A percentile compares a stretch with the other conserved stretches of the same genome.
Evolutionary conservation across 164 flowering plant species (phyloP).

Genomic region (grape (Vitis vinifera)): DNA sequence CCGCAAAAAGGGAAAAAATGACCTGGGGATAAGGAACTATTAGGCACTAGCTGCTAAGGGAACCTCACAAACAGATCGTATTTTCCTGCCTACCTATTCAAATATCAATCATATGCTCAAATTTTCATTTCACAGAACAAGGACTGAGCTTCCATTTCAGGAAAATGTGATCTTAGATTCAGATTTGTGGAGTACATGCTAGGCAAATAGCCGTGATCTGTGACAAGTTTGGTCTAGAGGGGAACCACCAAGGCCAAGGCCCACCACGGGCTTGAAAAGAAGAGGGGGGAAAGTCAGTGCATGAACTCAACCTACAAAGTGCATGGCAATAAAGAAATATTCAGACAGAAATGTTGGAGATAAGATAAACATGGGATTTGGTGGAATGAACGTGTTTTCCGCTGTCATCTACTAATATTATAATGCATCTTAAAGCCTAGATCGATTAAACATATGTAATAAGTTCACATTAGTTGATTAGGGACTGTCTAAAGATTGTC

Average conservation of each 20-base stretch:
- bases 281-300: background rate
- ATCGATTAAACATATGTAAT: background rate
- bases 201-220: too few relatives aligned
- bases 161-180: too few relatives aligned
- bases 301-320: background rate
- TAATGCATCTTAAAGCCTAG: constrained; percentile 6
- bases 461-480: constrained; percentile 11
- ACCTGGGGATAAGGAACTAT: too few relatives aligned
- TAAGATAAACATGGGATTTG: constrained; percentile 25
- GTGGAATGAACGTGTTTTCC: constrained; percentile 26
- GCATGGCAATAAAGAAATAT: constrained; percentile 5
- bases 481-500: background rate
- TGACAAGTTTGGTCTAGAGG: background rate
- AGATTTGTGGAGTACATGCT: too few relatives aligned
- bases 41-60: too few relatives aligned
- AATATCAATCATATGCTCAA: too few relatives aligned
- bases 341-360: constrained; percentile 4
- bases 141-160: too few relatives aligned
- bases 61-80: too few relatives aligned
- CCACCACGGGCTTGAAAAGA: background rate
- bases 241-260: background rate
- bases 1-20: too few relatives aligned
- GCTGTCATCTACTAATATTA: constrained; percentile 18
- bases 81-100: too few relatives aligned
- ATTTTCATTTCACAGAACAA: too few relatives aligned